Conservation (phyloP, 352 stramenopile species). For the Albugo candida region DNA sequence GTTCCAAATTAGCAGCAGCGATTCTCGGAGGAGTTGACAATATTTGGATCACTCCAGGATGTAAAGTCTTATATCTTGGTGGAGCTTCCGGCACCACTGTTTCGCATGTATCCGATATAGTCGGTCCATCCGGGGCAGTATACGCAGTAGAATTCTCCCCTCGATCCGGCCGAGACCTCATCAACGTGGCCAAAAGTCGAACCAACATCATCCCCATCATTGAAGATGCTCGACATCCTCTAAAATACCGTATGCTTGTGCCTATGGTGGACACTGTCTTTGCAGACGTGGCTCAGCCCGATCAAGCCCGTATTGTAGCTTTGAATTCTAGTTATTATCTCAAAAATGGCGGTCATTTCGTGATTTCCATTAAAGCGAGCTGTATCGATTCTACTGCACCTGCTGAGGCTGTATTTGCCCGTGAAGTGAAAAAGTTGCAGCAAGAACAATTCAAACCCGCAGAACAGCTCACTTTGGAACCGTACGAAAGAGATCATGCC, state of each 20-base stretch:
- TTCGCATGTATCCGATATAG: slow-evolving; percentile 98
- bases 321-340: slow-evolving; percentile 99
- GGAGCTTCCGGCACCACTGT: slow-evolving; percentile 97
- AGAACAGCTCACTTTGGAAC: slow-evolving; percentile 98
- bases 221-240: slow-evolving; percentile 93
- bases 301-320: slow-evolving; percentile 98
- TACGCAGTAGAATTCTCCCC: slow-evolving; percentile 99
- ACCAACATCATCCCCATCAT: slow-evolving; percentile 99
- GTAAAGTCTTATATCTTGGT: slow-evolving; percentile 98
- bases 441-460: slow-evolving; percentile 96
- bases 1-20: slow-evolving; percentile 96
- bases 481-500: slow-evolving; percentile 98
- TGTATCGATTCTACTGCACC: slow-evolving; percentile 98
- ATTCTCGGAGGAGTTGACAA: slow-evolving; percentile 98
- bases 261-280: slow-evolving; percentile 99
- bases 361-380: slow-evolving; percentile 99
- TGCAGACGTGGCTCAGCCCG: slow-evolving; percentile 97
- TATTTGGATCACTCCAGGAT: slow-evolving; percentile 95
- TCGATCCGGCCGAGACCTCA: slow-evolving; percentile 94
- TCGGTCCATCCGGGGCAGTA: slow-evolving; percentile 91
- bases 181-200: slow-evolving; percentile 97
- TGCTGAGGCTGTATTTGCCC: slow-evolving; percentile 94
- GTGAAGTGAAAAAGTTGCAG: slow-evolving; percentile 96
- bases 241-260: slow-evolving; percentile 98
- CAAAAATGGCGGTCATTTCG: slow-evolving; percentile 97